Base-by-base conservation (phyloP, 495 filamentous ascomycete genomes). In the Durotheca rogersii region DNA sequence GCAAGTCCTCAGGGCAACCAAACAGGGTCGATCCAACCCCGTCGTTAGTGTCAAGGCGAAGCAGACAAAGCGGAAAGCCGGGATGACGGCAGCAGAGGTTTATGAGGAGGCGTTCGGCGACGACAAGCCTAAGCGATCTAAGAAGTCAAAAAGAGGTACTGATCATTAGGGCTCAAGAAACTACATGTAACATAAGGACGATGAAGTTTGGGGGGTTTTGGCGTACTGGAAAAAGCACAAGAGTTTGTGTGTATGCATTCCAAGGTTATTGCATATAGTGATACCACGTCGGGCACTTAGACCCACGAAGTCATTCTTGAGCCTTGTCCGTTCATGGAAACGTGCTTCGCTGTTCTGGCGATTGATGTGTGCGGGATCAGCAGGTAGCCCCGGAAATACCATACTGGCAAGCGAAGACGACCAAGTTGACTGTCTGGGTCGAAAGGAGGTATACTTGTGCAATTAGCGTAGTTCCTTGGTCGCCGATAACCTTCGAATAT, bases 21-120 rank as follows among this genome's bases (percentile, higher is more conserved):
- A 80, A 60, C 69, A 71, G 12, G 81, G 79, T 3, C 76, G 82
- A 23, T 77, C 78, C 46, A 83, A 78, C 53, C 73, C 82, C 5
- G 85, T 86, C n/a, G 89, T 97, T 27, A 91, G 87, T 61, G 81
- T 97, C 18, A 93, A 90, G 72, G 76, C 78, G 2, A 68, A 70
- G 2, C 89, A 88, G 70, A 51, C 67, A 16, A 95, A 95, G 74
- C 75, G 91, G 46, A 96, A 95, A 73, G 87, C 85, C 32, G 84
- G 82, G 46, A 72, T 83, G 19, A 82, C 84, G 17, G 78, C 80
- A 25, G 70, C 69, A 45, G 76, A 86, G 53, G 72, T 81, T 29
- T 80, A 76, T 43, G 76, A 78, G 15, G 68, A 84, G 53, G 81
- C 80, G 56, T 74, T 80, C 32, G 82, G 78, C 14, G 67, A 76